Evolutionary conservation across 2,329 filamentous ascomycete species (phyloP).

Genomic region (Penicillium aurantiogriseum): DNA sequence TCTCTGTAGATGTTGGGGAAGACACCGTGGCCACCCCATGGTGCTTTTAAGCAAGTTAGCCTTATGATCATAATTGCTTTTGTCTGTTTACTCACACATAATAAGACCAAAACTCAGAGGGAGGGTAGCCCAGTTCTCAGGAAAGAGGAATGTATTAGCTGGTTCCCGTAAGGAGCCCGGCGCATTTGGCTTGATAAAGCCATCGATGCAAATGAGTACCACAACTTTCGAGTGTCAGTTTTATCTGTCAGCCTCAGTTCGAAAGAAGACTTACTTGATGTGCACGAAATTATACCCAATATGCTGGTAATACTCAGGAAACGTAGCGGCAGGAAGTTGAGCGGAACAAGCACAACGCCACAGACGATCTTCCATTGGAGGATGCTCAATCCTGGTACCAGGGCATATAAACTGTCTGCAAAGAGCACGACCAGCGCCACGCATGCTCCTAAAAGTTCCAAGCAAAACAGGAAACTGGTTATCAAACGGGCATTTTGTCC

Average conservation of each 20-base stretch:
- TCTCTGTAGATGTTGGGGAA: slow-evolving; percentile 84
- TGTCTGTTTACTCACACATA: slow-evolving; percentile 57
- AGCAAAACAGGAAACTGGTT: slow-evolving; percentile 79
- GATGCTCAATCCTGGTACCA: slow-evolving; percentile 69
- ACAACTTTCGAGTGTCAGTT: slow-evolving; percentile 61
- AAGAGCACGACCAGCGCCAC: slow-evolving; percentile 92
- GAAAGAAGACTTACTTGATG: slow-evolving; percentile 66
- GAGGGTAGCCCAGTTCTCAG: slow-evolving; percentile 79
- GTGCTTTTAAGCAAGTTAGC: slow-evolving; percentile 40
- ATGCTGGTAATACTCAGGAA: slow-evolving; percentile 87
- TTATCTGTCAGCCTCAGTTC: neutral
- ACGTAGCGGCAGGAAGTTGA: slow-evolving; percentile 81
- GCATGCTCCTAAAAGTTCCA: slow-evolving; percentile 84
- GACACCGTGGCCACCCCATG: slow-evolving; percentile 68
- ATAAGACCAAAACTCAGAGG: slow-evolving; percentile 86
- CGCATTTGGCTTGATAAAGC: slow-evolving; percentile 72
- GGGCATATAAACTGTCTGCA: slow-evolving; percentile 77
- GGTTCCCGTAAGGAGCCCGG: slow-evolving; percentile 84
- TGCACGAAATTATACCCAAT: slow-evolving; percentile 85
- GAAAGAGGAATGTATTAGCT: slow-evolving; percentile 76
- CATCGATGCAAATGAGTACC: slow-evolving; percentile 78
- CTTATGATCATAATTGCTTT: neutral
- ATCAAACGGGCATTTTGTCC: slow-evolving; percentile 76
- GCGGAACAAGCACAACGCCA: slow-evolving; percentile 71
- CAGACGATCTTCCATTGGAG: slow-evolving; percentile 83